These are phyloP conservation scores for Gracilaria vermiculophylla DNA, from an alignment of 23 red algal species.

Conservation along the genomic window DNA sequence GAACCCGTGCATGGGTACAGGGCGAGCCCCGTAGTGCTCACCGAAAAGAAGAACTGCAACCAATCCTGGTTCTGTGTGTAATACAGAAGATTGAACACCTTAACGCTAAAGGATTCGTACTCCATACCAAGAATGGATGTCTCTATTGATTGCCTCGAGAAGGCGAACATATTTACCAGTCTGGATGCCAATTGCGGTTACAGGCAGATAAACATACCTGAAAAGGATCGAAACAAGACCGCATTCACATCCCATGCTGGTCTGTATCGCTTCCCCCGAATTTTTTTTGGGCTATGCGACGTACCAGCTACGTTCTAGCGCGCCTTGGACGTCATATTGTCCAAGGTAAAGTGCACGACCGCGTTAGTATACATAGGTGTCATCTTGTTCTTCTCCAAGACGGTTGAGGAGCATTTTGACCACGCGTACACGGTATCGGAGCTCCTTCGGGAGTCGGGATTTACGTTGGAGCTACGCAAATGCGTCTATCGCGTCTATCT, in stretches of 20 bases:
- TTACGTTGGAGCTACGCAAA: background rate
- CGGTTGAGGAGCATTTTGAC: background rate
- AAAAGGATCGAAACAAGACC: background rate
- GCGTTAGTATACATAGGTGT: slow-evolving; percentile 25
- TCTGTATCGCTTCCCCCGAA: background rate
- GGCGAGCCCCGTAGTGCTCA: background rate
- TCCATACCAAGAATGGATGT: slow-evolving; percentile 27
- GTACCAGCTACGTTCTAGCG: slow-evolving; percentile 37
- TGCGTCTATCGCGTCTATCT: background rate
- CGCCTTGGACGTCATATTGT: slow-evolving; percentile 17
- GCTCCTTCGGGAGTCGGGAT: background rate
- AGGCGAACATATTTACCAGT: slow-evolving; percentile 5
- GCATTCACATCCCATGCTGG: background rate
- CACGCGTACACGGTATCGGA: background rate
- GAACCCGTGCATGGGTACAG: background rate
- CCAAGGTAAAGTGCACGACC: background rate
- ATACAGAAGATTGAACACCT: slow-evolving; percentile 10
- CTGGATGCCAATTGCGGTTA: slow-evolving; percentile 22
- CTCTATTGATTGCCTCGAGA: slow-evolving; percentile 21
- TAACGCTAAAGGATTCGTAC: background rate
- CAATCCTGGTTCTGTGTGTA: background rate
- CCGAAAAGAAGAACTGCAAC: background rate
- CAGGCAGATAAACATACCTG: slow-evolving; percentile 2
- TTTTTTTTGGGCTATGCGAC: slow-evolving; percentile 5
- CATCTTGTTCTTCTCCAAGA: background rate